Conservation (phyloP, 345 rosid species). For the Gynandropsis gynandra region DNA sequence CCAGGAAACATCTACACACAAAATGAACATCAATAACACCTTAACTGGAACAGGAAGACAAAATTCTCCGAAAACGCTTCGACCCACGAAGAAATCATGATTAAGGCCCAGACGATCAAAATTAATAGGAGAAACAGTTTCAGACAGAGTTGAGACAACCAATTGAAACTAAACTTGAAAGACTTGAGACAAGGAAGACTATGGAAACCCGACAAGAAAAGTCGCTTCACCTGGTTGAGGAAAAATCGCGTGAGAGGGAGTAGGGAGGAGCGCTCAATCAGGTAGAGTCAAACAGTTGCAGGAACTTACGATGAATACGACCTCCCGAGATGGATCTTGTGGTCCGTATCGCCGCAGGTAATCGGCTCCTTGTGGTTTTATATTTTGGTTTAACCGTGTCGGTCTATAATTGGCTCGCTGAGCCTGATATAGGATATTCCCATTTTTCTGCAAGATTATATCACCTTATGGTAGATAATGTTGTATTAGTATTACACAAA, state of each 20-base stretch:
- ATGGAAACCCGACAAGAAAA: neutral
- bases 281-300: conserved; percentile 19
- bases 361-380: too few relatives aligned
- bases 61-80: neutral
- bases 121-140: conserved; percentile 4
- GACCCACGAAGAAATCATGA: neutral
- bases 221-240: conserved; percentile 3
- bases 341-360: neutral
- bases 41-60: neutral
- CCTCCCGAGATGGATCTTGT: conserved; percentile 7
- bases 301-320: conserved; percentile 1
- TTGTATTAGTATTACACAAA: too few relatives aligned
- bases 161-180: neutral
- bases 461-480: too few relatives aligned
- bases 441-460: too few relatives aligned
- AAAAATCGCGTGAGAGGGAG: conserved; percentile 4
- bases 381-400: too few relatives aligned
- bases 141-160: neutral
- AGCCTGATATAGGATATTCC: too few relatives aligned
- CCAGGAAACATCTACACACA: neutral
- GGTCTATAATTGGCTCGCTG: too few relatives aligned
- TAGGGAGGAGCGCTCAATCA: neutral
- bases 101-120: conserved; percentile 2
- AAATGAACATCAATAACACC: neutral
- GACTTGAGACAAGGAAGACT: conserved; percentile 3